Base-by-base conservation (phyloP, 768 basidiomycete species). In the Rhodotorula diobovata region DNA sequence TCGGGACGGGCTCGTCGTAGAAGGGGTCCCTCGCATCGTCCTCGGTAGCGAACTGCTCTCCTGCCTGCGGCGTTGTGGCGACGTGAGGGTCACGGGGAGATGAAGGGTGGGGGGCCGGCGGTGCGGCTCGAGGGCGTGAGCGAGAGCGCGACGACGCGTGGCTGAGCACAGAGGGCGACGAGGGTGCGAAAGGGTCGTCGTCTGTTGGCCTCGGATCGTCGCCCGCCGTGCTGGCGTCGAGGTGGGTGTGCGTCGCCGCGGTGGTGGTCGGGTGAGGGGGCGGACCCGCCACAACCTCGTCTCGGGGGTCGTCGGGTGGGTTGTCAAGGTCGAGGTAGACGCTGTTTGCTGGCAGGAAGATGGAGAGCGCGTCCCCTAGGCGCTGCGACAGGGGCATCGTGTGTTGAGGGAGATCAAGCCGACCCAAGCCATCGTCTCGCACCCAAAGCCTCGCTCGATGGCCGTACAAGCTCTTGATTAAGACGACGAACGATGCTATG, bases 291-390 rank as follows among this genome's bases (percentile, higher is more conserved):
- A 6, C 37, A 2, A 9, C 10, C 25, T 23, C 20, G 11, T 39
- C 56, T 21, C 20, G 21, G 21, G 54, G 34, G 50, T 23, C 20
- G 11, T 39, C 56, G 32, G 28, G 21, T 21, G 54, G 34, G 50
- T 61, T 34, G 53, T 71, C 70, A 14, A 71, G 60, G 12, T 60
- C 45, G 12, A 64, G 59, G 61, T 71, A 71, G 64, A 71, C 57
- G 8, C 59, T 61, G 16, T 20, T 35, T 3, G 61, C 30, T 0
- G 70, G 64, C 37, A 66, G 43, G 60, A 70, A 70, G 41, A 65
- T 61, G 23, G 63, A 55, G 10, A 70, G 59, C 14, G 69, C 46
- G 63, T 51, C 37, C 32, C 35, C 25, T 5, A 57, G 11, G n/a
- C 48, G 60, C 30, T 66, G 66, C 9, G 41, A 43, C 35, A 66